phyloP scores from a whole-genome alignment of 371 early-diverging fungal species.

The Syncephalastrum contaminatum region DNA sequence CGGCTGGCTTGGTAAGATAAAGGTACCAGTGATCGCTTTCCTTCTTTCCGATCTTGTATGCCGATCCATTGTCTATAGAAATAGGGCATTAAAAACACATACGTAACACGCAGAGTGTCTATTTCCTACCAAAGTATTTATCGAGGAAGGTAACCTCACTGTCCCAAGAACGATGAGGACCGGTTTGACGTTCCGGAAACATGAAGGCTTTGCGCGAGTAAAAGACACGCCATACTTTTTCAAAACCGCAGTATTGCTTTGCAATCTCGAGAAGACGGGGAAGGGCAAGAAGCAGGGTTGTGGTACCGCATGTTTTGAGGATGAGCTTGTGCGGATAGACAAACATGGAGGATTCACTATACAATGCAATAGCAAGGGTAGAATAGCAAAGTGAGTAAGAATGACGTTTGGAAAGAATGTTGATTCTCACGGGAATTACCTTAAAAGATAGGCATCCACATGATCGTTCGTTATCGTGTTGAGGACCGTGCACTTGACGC shows the following conservation, averaged over 20 bases:
- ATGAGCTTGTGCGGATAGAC: constrained; percentile 93
- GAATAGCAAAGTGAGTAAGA: constrained; percentile 15
- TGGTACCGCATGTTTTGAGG: constrained; percentile 97
- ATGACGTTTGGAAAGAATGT: constrained; percentile 1
- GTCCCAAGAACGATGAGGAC: constrained; percentile 89
- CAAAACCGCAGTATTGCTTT: constrained; percentile 62
- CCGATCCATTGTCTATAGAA: constrained; percentile 64
- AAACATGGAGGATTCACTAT: constrained; percentile 93
- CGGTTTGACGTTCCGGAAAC: constrained; percentile 90
- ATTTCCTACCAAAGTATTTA: constrained; percentile 57
- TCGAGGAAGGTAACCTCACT: constrained; percentile 83
- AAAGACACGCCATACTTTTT: constrained; percentile 82
- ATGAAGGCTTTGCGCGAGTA: constrained; percentile 96
- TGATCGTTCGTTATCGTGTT: constrained; percentile 75
- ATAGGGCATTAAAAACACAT: neutral
- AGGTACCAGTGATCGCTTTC: constrained; percentile 95
- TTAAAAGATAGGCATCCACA: constrained; percentile 89
- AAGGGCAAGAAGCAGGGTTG: constrained; percentile 85
- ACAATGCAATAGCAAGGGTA: neutral
- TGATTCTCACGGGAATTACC: constrained; percentile 34
- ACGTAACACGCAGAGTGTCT: too few relatives aligned
- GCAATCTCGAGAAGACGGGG: constrained; percentile 85
- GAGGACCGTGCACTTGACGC: constrained; percentile 92
- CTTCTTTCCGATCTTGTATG: constrained; percentile 91
- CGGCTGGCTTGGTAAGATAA: constrained; percentile 75